phyloP scores from a whole-genome alignment of 352 stramenopile species.

The Aphanomyces stellatus region DNA sequence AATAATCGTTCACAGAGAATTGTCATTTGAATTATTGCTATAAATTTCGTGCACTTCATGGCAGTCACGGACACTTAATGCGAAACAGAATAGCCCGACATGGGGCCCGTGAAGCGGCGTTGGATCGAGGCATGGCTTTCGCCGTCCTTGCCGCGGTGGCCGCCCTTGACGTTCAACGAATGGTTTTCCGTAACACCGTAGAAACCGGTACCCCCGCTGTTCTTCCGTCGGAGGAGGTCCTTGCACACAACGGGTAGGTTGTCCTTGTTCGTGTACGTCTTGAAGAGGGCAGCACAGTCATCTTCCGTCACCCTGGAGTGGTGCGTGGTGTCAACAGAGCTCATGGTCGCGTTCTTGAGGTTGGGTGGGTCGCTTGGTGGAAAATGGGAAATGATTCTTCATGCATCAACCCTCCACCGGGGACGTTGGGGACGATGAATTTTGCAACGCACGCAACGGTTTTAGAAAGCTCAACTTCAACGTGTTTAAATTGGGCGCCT shows the following conservation, averaged over 20 bases:
- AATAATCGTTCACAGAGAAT: too few species aligned
- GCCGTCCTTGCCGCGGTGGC: slow-evolving; percentile 44
- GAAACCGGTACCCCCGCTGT: slow-evolving; percentile 29
- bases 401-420: too few species aligned
- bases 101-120: slow-evolving; percentile 74
- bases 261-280: slow-evolving; percentile 71
- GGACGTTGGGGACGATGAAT: too few species aligned
- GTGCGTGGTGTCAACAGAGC: background rate
- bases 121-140: slow-evolving; percentile 70
- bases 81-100: slow-evolving; percentile 68
- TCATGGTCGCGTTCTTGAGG: background rate
- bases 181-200: slow-evolving; percentile 66
- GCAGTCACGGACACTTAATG: too few species aligned
- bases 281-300: slow-evolving; percentile 68
- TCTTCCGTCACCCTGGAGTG: slow-evolving; percentile 10
- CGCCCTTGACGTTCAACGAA: slow-evolving; percentile 48
- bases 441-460: background rate
- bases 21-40: too few species aligned
- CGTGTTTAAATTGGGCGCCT: background rate
- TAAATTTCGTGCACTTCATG: too few species aligned
- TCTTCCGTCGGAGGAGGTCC: slow-evolving; percentile 64
- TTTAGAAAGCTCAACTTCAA: background rate
- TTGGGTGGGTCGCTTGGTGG: too few species aligned
- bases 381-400: background rate
- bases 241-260: slow-evolving; percentile 61